Evolutionary conservation across 352 stramenopile species (phyloP), one percentile per base, ranked within the genome.

Genomic region (Phytophthora brassicae): DNA sequence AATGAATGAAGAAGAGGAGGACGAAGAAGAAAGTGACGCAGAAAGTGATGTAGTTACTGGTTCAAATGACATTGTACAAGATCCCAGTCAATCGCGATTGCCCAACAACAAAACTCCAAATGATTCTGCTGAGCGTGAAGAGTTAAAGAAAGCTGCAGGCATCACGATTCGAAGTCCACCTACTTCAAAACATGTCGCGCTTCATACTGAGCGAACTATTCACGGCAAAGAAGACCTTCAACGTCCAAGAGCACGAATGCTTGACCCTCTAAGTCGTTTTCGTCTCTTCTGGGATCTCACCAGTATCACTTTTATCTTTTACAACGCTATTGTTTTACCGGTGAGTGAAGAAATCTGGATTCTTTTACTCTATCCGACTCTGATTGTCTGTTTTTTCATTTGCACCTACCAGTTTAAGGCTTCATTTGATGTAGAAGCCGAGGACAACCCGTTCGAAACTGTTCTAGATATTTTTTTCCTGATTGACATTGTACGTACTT

Each of bases 221-320:
- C 65, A 48, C 5, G 69, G 65, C 4, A 70, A 72, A 29, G 46
- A 67, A 55, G 63, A 64, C 41, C 51, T 67, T 22, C 31, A 58
- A 20, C 63, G 48, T 5, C 68, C 69, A 24, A 69, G 59, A 22
- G 53, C 38, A 13, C 71, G 55, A 20, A 88, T 91, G 74, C 74
- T 89, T 43, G 72, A 87, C 22, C 82, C 82, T 4, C 79, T 87
- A 45, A 72, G 79, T 1, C 67, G 67, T 43, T 74, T 88, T 51
- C 79, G 82, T 6, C 65, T 91, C 7, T 64, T 56, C 24, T 91
- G 82, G 81, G 82, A 91, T 60, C 53, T 89, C 20, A 62, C 77
- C 20, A 88, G 82, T 52, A 89, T 91, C 33, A 54, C 17, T 12
- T 88, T 91, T 59, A 91, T 89, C 54, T 84, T 89, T 26, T 89